Base-by-base conservation (phyloP, 2,329 filamentous ascomycete genomes). In the Sclerotinia glacialis region DNA sequence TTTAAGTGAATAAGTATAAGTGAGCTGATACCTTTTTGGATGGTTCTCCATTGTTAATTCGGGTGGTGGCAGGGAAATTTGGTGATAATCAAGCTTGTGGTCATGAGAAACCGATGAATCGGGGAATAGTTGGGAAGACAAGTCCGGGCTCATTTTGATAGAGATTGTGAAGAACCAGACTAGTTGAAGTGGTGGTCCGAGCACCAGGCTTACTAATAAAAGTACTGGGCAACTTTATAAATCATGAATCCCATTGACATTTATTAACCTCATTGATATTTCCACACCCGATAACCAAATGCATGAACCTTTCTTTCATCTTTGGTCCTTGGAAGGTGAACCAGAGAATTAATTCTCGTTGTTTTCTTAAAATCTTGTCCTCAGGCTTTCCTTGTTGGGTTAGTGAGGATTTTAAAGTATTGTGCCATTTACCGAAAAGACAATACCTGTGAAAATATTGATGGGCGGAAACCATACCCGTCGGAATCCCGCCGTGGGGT, bases 1-100 rank as follows among this genome's bases (percentile, higher is more conserved):
- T n/a, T 3, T 14, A 21, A 49, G 44, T 23, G 28, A 49, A 60
- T 47, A 26, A 18, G 44, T 37, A 60, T 47, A 26, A 18, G 44
- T 37, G 44, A 60, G 21, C n/a, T 60, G 56, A 58, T 58, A 60
- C 58, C 37, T 53, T 62, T 40, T 62, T 40, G 59, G 42, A 11
- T 31, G 59, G n/a, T 53, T 62, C 58, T 49, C 58, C 58, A 60
- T 60, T 49, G 14, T 49, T 60, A 49, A 8, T 37, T 60, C 44
- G 21, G 28, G 28, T 37, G 34, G 9, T 37, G 58, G 44, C 47
- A 31, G n/a, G 26, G 28, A 49, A 60, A 3, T 23, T 37, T 23
- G n/a, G 28, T 60, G 28, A 60, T 5, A 60, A 60, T 49, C n/a
- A 26, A 49, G 16, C 23, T 37, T 18, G 5, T 60, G n/a, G 16